phyloP scores from a whole-genome alignment of 768 basidiomycete genomes.

The button mushroom (Agaricus bisporus) region DNA sequence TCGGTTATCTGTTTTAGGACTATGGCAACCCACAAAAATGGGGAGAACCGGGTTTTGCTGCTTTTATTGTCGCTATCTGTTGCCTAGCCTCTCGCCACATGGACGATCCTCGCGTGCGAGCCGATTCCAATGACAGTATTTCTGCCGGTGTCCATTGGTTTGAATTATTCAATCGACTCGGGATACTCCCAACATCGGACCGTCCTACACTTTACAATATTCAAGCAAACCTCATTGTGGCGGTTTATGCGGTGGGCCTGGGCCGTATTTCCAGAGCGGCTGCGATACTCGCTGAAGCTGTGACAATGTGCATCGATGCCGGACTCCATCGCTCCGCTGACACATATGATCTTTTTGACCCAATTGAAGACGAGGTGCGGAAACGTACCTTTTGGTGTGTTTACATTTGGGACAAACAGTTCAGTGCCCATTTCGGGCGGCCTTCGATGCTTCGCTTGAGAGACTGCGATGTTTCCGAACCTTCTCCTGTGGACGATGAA shows the following conservation, averaged over 20 bases:
- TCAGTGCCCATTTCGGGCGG: constrained; percentile 82
- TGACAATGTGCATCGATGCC: constrained; percentile 84
- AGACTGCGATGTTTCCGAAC: constrained; percentile 91
- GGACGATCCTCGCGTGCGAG: constrained; percentile 84
- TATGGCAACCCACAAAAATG: constrained; percentile 93
- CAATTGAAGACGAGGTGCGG: constrained; percentile 85
- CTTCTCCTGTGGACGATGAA: constrained; percentile 83
- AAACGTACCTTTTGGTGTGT: constrained; percentile 97
- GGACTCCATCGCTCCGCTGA: constrained; percentile 86
- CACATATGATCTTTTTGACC: constrained; percentile 81
- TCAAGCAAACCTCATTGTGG: constrained; percentile 87
- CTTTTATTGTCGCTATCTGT: constrained; percentile 90
- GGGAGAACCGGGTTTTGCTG: constrained; percentile 92
- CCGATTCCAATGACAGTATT: constrained; percentile 76
- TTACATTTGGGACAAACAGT: constrained; percentile 95
- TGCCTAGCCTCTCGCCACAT: constrained; percentile 90
- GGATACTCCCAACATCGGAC: constrained; percentile 86
- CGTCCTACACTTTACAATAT: constrained; percentile 88
- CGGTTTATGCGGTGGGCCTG: constrained; percentile 86
- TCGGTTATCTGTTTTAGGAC: constrained; percentile 42
- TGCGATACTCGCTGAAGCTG: constrained; percentile 77
- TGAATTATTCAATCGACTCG: constrained; percentile 78
- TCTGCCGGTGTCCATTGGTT: constrained; percentile 91
- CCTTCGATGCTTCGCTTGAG: constrained; percentile 82
- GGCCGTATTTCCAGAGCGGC: constrained; percentile 87